Percentiles rank a stretch among this genome's conserved stretches.
phyloP scores from a whole-genome alignment of 352 stramenopile species.

The Proteromonas lacertae region DNA sequence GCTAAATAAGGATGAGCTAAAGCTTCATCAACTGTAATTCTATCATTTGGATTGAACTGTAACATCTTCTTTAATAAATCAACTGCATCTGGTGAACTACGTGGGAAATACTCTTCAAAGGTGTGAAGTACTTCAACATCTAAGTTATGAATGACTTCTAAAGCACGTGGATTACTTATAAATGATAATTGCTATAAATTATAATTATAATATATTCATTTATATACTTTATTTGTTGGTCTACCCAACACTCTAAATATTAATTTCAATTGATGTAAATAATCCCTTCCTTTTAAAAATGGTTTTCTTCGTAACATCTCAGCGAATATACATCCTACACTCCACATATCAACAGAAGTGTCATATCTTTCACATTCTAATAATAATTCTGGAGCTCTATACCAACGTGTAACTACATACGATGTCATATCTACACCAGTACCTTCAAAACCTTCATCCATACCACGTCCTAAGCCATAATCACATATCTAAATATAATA shows the following conservation, averaged over 20 bases:
- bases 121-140: constrained; percentile 13
- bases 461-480: constrained; percentile 47
- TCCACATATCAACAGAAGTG: constrained; percentile 56
- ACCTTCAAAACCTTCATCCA: constrained; percentile 21
- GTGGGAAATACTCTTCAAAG: constrained; percentile 23
- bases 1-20: constrained; percentile 76
- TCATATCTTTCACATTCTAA: constrained; percentile 11
- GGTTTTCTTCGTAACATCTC: constrained; percentile 86
- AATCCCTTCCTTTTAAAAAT: constrained; percentile 90
- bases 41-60: constrained; percentile 60
- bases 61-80: constrained; percentile 46
- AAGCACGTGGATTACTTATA: not conserved
- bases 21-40: constrained; percentile 70
- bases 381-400: no score
- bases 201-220: no score
- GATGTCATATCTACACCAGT: no score
- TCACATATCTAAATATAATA: constrained; percentile 21
- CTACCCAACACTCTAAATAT: constrained; percentile 83
- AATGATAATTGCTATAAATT: no score
- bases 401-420: constrained; percentile 69
- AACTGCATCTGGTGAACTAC: constrained; percentile 17
- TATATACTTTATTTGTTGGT: constrained; percentile 50
- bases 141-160: constrained; percentile 6
- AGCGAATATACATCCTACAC: constrained; percentile 91
- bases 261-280: constrained; percentile 92